Evolutionary conservation across 352 stramenopile genomes (phyloP), one percentile per base, ranked within the genome.

Genomic region (Pythium utonaiense): DNA sequence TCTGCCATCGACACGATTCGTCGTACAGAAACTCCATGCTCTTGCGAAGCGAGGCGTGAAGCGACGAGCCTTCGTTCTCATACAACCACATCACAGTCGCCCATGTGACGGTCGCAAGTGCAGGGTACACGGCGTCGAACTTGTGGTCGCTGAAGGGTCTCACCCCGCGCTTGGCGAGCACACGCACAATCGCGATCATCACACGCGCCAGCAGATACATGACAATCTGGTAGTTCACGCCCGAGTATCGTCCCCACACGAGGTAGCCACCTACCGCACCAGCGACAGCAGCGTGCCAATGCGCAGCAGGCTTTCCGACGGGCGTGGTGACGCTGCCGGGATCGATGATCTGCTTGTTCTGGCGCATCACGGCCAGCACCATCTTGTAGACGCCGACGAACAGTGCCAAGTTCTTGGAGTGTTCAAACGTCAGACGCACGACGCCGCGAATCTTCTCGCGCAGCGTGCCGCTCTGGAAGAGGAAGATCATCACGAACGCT

Each of bases 11-110:
- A 44, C 86, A 94, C 24, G 85, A 91, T 57, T 95, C 80, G 62
- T 93, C 79, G 71, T 96, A 96, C 13, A 95, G 70, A 64, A 91
- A 96, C 49, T 95, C 80, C 87, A 96, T 96, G 67, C 85, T 95
- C 70, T 85, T 88, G 41, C 78, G 78, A 38, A 96, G 74, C 40
- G 84, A 94, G 33, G 81, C 69, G 58, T 96, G 87, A 52, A 96
- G 71, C 62, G 71, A 73, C n/a, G 72, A 25, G 36, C 76, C 73
- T 48, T 96, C 77, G 70, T 89, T 93, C 70, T 96, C 87, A 66
- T 91, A 96, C 21, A 94, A 71, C 82, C 82, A 96, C 82, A 96
- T 93, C 56, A 94, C 83, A 8, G 73, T 60, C 28, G 71, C 83
- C 87, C 87, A 96, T 24, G 86, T 80, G n/a, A 76, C 73, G 0